phyloP scores from a whole-genome alignment of 23 red algal genomes.

The Chondrus crispus region DNA sequence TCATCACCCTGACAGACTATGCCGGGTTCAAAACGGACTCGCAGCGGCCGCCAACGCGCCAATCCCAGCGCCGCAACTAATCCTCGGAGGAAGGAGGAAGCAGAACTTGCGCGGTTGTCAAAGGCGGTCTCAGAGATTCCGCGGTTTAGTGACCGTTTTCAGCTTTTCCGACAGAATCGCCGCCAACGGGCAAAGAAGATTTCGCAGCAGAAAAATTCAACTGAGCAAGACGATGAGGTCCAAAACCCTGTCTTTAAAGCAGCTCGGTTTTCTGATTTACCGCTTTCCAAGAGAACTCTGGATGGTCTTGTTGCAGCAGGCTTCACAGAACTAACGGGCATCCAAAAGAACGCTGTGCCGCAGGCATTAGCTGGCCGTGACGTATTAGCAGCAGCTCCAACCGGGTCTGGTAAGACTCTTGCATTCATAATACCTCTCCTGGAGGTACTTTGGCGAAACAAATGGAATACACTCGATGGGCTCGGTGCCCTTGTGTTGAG shows the following conservation, averaged over 20 bases:
- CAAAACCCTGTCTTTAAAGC: conserved; percentile 35
- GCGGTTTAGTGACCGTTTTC: conserved; percentile 34
- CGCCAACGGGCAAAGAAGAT: conserved; percentile 45
- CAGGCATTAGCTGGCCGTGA: conserved; percentile 84
- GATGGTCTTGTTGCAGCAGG: conserved; percentile 61
- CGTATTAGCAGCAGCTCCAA: conserved; percentile 85
- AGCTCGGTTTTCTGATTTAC: conserved; percentile 77
- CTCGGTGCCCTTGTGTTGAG: conserved; percentile 90
- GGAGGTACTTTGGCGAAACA: conserved; percentile 70
- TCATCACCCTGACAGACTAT: too few relatives aligned
- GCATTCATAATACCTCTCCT: conserved; percentile 87
- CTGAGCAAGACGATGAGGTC: neutral
- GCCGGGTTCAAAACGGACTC: conserved; percentile 21
- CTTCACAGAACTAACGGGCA: conserved; percentile 73
- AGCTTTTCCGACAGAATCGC: conserved; percentile 46
- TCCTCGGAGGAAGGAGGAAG: conserved; percentile 44
- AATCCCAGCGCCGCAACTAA: neutral
- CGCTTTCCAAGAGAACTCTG: conserved; percentile 82
- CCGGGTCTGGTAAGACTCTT: conserved; percentile 98
- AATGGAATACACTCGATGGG: conserved; percentile 81
- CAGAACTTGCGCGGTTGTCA: conserved; percentile 30
- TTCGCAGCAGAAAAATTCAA: neutral
- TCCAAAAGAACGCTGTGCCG: conserved; percentile 82
- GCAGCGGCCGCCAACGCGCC: conserved; percentile 34
- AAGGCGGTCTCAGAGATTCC: conserved; percentile 4